phyloP scores from a whole-genome alignment of 2,329 filamentous ascomycete genomes.

The Cladosporium sp. region DNA sequence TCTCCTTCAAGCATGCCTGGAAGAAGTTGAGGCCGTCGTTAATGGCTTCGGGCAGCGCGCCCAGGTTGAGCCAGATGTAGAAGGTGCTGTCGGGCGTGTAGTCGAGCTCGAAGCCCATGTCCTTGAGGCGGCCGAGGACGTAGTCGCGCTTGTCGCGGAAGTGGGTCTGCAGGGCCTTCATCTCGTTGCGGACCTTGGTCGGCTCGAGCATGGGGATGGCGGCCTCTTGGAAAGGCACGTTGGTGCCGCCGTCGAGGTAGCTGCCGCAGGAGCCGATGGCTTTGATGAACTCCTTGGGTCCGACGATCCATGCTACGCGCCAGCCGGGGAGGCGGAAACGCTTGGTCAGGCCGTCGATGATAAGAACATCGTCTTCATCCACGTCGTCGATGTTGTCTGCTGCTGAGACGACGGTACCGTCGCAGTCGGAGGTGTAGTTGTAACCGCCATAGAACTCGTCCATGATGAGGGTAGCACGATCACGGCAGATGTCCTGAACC shows the following conservation, averaged over 20 bases:
- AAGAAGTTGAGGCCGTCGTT: slow-evolving; percentile 96
- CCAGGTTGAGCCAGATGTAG: slow-evolving; percentile 75
- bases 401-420: slow-evolving; percentile 82
- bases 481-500: slow-evolving; percentile 90
- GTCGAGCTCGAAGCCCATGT: slow-evolving; percentile 79
- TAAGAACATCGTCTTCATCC: slow-evolving; percentile 75
- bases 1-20: slow-evolving; percentile 85
- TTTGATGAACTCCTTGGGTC: slow-evolving; percentile 93
- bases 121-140: slow-evolving; percentile 70
- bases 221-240: slow-evolving; percentile 92
- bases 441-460: slow-evolving; percentile 94
- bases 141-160: slow-evolving; percentile 94
- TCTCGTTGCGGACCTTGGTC: slow-evolving; percentile 71
- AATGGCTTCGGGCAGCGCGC: slow-evolving; percentile 69
- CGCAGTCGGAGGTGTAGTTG: slow-evolving; percentile 90
- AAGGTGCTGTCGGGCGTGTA: slow-evolving; percentile 88
- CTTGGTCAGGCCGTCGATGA: slow-evolving; percentile 95
- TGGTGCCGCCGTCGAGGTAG: slow-evolving; percentile 80
- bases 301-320: slow-evolving; percentile 94
- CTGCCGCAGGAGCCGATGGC: slow-evolving; percentile 89
- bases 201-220: slow-evolving; percentile 93
- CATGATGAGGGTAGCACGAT: slow-evolving; percentile 85
- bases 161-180: slow-evolving; percentile 82
- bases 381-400: slow-evolving; percentile 84
- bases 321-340: slow-evolving; percentile 93